These are phyloP conservation scores for Phytophthora pisi DNA, from an alignment of 352 stramenopile species.

Conservation along the genomic window DNA sequence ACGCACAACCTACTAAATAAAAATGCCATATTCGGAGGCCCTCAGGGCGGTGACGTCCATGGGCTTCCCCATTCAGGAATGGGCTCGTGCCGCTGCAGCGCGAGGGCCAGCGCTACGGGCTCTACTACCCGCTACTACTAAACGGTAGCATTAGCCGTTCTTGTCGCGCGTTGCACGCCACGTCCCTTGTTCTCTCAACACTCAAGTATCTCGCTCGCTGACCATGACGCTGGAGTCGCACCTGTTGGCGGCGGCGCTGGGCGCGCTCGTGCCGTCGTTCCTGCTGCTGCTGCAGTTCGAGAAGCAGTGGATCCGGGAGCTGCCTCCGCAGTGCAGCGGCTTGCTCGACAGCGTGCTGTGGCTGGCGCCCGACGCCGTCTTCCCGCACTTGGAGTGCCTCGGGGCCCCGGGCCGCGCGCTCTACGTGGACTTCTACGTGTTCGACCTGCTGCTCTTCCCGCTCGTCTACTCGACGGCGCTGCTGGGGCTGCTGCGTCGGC, in stretches of 20 bases:
- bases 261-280: constrained; percentile 44
- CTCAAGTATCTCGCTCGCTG: not conserved
- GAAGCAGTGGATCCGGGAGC: constrained; percentile 34
- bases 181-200: not conserved
- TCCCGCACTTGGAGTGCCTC: constrained; percentile 48
- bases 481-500: constrained; percentile 29
- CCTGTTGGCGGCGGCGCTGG: constrained; percentile 38
- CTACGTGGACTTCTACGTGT: constrained; percentile 51
- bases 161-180: not conserved
- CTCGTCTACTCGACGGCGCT: constrained; percentile 48
- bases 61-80: not conserved
- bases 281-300: constrained; percentile 42
- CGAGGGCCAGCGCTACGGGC: not conserved
- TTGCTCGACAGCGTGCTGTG: constrained; percentile 46
- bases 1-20: too few species aligned
- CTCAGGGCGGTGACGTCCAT: not conserved
- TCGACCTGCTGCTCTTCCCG: constrained; percentile 58
- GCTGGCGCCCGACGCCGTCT: constrained; percentile 32
- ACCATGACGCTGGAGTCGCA: constrained; percentile 36
- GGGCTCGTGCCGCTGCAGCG: not conserved
- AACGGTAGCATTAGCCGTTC: not conserved
- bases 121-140: not conserved
- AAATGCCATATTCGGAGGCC: too few species aligned
- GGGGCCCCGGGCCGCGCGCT: constrained; percentile 33
- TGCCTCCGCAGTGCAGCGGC: constrained; percentile 42